Conservation (phyloP, 1,139 yeast genomes). For the Debaryomyces nepalensis region DNA sequence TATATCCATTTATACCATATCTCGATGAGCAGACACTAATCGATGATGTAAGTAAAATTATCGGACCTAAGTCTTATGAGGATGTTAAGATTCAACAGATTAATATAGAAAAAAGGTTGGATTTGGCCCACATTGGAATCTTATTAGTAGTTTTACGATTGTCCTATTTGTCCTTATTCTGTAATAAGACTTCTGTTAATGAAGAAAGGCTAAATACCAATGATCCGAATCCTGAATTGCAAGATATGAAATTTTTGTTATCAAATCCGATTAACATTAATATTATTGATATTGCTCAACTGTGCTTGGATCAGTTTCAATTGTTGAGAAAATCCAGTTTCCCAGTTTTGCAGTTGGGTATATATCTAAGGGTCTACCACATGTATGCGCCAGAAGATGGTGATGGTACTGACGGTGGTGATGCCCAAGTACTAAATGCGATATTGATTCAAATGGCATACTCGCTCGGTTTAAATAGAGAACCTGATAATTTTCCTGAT, state of each 20-base stretch:
- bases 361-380: constrained; percentile 43
- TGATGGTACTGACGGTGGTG: constrained; percentile 51
- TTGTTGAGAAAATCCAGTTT: constrained; percentile 52
- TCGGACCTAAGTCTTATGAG: constrained; percentile 31
- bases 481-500: constrained; percentile 35
- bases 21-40: constrained; percentile 37
- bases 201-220: constrained; percentile 29
- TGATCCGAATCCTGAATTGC: constrained; percentile 29
- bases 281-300: constrained; percentile 52
- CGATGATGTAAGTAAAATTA: constrained; percentile 23
- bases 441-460: constrained; percentile 47
- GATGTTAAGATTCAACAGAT: constrained; percentile 27
- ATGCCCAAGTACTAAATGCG: constrained; percentile 43
- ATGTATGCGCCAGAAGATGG: constrained; percentile 57
- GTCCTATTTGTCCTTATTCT: constrained; percentile 36
- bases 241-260: constrained; percentile 47
- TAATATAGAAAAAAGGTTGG: constrained; percentile 32
- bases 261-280: constrained; percentile 53
- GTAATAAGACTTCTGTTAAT: constrained; percentile 36
- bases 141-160: constrained; percentile 34
- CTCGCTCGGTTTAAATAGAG: constrained; percentile 52
- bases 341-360: constrained; percentile 53
- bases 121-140: constrained; percentile 39
- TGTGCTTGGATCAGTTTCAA: constrained; percentile 57
- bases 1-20: constrained; percentile 45